Evolutionary conservation across 352 stramenopile genomes (phyloP).

Genomic region (Globisporangium alternatum): DNA sequence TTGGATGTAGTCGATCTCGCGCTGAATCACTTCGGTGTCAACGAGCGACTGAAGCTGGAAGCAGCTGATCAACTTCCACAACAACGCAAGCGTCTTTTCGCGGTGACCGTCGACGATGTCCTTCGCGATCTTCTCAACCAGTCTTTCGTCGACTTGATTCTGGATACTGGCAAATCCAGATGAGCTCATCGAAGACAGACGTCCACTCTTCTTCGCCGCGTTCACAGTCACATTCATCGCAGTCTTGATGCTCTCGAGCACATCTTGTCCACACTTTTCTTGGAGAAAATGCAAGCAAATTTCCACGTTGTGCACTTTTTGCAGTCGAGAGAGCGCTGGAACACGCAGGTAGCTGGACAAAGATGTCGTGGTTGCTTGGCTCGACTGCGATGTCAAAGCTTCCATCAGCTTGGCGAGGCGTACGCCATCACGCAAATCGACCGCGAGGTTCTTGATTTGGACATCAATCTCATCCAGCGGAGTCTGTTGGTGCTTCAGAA

Average conservation of each 20-base stretch:
- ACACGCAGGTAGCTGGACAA: slow-evolving; percentile 90
- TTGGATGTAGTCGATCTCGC: slow-evolving; percentile 76
- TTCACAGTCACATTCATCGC: slow-evolving; percentile 14
- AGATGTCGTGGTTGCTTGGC: slow-evolving; percentile 15
- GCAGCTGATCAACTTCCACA: slow-evolving; percentile 92
- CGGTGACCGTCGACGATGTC: slow-evolving; percentile 96
- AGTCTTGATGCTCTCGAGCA: slow-evolving; percentile 54
- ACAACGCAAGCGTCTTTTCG: slow-evolving; percentile 91
- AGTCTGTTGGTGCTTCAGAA: slow-evolving; percentile 88
- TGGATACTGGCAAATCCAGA: slow-evolving; percentile 49
- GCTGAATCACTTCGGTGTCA: slow-evolving; percentile 59
- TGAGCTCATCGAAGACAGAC: slow-evolving; percentile 25
- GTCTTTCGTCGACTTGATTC: slow-evolving; percentile 52
- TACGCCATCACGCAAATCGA: slow-evolving; percentile 96
- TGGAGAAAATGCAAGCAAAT: slow-evolving; percentile 86
- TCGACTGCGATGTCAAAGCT: slow-evolving; percentile 51
- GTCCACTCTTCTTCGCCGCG: slow-evolving; percentile 11
- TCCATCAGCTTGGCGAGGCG: slow-evolving; percentile 93
- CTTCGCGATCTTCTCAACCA: slow-evolving; percentile 74
- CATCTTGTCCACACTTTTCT: slow-evolving; percentile 57
- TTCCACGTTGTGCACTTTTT: slow-evolving; percentile 97
- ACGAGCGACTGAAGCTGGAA: slow-evolving; percentile 90
- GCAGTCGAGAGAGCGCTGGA: slow-evolving; percentile 90
- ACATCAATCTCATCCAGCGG: slow-evolving; percentile 95
- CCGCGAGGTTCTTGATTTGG: slow-evolving; percentile 87